phyloP scores from a whole-genome alignment of 1,284 basidiomycete genomes.

The Moesziomyces globuligerus region DNA sequence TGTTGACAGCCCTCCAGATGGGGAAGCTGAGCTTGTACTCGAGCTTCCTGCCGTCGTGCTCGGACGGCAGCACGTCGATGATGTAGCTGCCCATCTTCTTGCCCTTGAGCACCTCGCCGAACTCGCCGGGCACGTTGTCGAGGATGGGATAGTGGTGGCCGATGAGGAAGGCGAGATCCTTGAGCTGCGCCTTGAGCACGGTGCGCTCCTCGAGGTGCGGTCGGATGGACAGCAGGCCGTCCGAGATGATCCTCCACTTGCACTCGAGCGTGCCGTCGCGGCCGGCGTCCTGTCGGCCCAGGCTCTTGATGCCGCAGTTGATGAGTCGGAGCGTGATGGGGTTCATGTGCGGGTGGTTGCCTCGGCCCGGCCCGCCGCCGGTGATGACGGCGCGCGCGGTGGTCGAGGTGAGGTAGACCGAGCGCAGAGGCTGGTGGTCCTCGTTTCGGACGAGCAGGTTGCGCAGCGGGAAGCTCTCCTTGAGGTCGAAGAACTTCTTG shows the following conservation, averaged over 20 bases:
- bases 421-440: conserved; percentile 78
- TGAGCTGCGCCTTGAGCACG: conserved; percentile 75
- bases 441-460: conserved; percentile 90
- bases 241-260: conserved; percentile 79
- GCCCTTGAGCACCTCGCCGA: conserved; percentile 44
- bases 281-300: conserved; percentile 72
- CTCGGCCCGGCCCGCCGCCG: conserved; percentile 73
- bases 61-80: conserved; percentile 55
- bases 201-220: conserved; percentile 77
- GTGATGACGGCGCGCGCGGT: conserved; percentile 78
- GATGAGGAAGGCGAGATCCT: conserved; percentile 74
- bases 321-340: conserved; percentile 86
- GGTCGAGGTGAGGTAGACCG: conserved; percentile 88
- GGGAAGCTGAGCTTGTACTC: conserved; percentile 55
- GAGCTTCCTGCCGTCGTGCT: conserved; percentile 51
- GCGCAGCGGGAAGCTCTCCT: conserved; percentile 77
- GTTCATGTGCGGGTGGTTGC: conserved; percentile 68
- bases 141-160: conserved; percentile 59
- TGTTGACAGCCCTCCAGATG: conserved; percentile 63
- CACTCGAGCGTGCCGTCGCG: conserved; percentile 70
- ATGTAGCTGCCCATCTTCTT: conserved; percentile 62
- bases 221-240: conserved; percentile 83
- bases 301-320: conserved; percentile 85
- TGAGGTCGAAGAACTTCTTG: conserved; percentile 80
- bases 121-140: conserved; percentile 51